Conservation (phyloP, 768 basidiomycete species). For the Leccinum disarticulatum region DNA sequence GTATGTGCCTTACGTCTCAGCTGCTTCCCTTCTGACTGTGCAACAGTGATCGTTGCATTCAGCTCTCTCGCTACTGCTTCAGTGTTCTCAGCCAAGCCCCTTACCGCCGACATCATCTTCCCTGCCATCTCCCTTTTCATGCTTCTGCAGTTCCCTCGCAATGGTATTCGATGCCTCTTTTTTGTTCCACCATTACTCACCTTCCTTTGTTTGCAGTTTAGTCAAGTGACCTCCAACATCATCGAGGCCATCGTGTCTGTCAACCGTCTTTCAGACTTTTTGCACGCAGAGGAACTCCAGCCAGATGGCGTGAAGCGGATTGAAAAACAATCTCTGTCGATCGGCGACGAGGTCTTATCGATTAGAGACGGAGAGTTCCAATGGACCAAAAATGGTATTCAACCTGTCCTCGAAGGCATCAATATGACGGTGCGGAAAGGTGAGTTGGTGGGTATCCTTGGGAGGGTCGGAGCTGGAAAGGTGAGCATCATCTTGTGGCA, state of each 20-base stretch:
- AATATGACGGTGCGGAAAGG: slow-evolving; percentile 76
- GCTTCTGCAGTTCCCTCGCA: slow-evolving; percentile 80
- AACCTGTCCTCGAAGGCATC: slow-evolving; percentile 72
- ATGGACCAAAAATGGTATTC: slow-evolving; percentile 63
- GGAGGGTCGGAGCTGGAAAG: slow-evolving; percentile 92
- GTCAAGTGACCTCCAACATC: slow-evolving; percentile 73
- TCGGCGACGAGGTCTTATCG: slow-evolving; percentile 69
- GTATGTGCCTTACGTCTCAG: slow-evolving; percentile 26
- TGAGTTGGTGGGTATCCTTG: slow-evolving; percentile 81
- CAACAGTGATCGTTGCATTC: slow-evolving; percentile 68
- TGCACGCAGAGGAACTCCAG: slow-evolving; percentile 80
- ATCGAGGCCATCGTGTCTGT: slow-evolving; percentile 88
- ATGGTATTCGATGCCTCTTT: slow-evolving; percentile 50
- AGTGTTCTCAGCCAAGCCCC: slow-evolving; percentile 54
- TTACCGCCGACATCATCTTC: slow-evolving; percentile 92
- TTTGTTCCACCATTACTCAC: slow-evolving; percentile 1
- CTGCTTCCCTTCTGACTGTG: neutral
- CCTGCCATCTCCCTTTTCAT: slow-evolving; percentile 92
- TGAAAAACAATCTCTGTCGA: slow-evolving; percentile 38
- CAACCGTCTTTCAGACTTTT: slow-evolving; percentile 71
- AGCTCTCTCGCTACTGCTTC: slow-evolving; percentile 80
- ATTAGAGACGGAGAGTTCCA: slow-evolving; percentile 79
- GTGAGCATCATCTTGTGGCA: slow-evolving; percentile 32
- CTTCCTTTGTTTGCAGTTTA: slow-evolving; percentile 44
- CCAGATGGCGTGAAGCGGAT: slow-evolving; percentile 65